phyloP scores from a whole-genome alignment of 345 rosid genomes.

The Populus nigra region DNA sequence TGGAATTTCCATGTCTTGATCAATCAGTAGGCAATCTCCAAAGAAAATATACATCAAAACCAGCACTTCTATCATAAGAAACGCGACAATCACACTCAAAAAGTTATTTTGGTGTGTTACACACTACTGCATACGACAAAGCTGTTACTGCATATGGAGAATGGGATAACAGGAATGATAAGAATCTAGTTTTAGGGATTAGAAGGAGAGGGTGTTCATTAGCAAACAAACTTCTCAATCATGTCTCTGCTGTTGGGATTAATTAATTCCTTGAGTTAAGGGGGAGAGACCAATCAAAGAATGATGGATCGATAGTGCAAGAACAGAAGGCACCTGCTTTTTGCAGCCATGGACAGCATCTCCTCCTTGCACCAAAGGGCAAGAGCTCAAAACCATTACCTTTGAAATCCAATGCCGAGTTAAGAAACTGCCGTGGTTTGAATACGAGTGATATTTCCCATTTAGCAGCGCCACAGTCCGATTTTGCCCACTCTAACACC shows the following conservation, averaged over 20 bases:
- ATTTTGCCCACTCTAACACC: slow-evolving; percentile 24
- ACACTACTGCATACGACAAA: too few species aligned
- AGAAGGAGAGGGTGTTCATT: too few species aligned
- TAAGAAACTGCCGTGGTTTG: slow-evolving; percentile 21
- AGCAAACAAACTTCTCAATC: too few species aligned
- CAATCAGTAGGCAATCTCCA: background rate
- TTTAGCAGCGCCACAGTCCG: slow-evolving; percentile 7
- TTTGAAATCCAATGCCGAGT: slow-evolving; percentile 14
- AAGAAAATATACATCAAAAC: background rate
- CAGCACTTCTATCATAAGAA: background rate
- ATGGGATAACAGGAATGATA: too few species aligned
- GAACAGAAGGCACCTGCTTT: slow-evolving; percentile 1
- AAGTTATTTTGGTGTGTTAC: too few species aligned
- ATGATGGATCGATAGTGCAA: background rate
- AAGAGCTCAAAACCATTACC: slow-evolving; percentile 20
- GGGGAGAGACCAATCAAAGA: slow-evolving; percentile 19
- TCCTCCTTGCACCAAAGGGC: slow-evolving; percentile 44
- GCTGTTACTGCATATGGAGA: too few species aligned
- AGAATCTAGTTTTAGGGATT: too few species aligned
- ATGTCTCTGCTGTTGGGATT: too few species aligned
- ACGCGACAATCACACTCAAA: too few species aligned
- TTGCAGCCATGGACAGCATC: slow-evolving; percentile 12
- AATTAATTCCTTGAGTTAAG: background rate
- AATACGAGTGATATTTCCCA: slow-evolving; percentile 12
- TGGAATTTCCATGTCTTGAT: too few species aligned